phyloP scores from a whole-genome alignment of 1,284 basidiomycete genomes.

The Moesziomyces sp. region DNA sequence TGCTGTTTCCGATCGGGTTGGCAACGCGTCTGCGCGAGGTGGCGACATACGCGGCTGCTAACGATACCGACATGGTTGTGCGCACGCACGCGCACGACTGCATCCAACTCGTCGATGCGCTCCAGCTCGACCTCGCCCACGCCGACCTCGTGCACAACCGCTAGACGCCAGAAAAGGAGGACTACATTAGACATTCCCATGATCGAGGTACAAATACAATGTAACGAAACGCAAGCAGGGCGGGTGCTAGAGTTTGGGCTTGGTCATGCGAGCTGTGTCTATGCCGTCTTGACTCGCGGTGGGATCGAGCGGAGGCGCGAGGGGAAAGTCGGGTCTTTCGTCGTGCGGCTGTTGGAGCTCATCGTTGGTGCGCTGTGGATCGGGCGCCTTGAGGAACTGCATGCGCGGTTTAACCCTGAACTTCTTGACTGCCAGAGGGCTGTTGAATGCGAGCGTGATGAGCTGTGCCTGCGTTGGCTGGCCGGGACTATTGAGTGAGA shows the following conservation, averaged over 20 bases:
- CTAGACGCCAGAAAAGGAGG: not conserved
- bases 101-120: constrained; percentile 27
- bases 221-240: not conserved
- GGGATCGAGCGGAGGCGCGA: constrained; percentile 18
- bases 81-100: constrained; percentile 52
- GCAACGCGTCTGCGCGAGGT: constrained; percentile 29
- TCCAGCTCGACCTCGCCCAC: constrained; percentile 19
- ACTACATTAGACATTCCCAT: not conserved
- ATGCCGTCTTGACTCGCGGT: not conserved
- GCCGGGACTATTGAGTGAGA: constrained; percentile 13
- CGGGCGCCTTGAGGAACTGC: constrained; percentile 41
- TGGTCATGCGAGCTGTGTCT: constrained; percentile 2
- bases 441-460: constrained; percentile 55
- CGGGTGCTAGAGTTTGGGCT: constrained; percentile 21
- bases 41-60: constrained; percentile 11
- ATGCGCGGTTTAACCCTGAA: constrained; percentile 61
- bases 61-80: constrained; percentile 51
- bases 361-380: constrained; percentile 24
- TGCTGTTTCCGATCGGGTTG: constrained; percentile 29
- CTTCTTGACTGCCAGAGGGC: constrained; percentile 49
- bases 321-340: constrained; percentile 24
- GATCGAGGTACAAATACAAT: not conserved
- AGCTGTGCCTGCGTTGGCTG: constrained; percentile 53
- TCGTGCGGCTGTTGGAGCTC: constrained; percentile 44
- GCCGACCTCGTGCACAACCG: constrained; percentile 2